These are phyloP conservation scores for Macrotyloma uniflorum DNA, from an alignment of 306 rosid genomes.

Conservation along the genomic window DNA sequence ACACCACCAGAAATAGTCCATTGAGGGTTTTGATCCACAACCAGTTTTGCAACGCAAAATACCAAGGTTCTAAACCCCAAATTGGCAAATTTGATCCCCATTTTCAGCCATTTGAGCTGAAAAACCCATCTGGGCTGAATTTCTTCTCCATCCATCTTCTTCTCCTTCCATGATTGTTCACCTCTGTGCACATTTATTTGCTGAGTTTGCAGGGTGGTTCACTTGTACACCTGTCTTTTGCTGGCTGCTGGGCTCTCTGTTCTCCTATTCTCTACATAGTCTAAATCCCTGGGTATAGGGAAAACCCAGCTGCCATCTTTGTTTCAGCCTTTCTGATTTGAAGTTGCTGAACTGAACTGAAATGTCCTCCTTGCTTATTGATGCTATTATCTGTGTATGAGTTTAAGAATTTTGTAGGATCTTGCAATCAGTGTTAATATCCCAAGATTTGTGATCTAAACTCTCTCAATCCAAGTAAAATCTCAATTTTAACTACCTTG, in stretches of 20 bases:
- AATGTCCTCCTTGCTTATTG: background rate
- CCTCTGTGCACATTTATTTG: background rate
- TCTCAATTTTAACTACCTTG: background rate
- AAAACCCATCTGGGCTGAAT: background rate
- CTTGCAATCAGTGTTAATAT: background rate
- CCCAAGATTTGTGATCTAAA: background rate
- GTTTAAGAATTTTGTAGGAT: background rate
- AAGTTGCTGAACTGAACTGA: background rate
- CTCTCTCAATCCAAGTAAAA: conserved; percentile 8
- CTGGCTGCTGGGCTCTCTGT: background rate
- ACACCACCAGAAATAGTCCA: background rate
- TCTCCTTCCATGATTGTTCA: background rate
- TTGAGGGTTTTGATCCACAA: background rate
- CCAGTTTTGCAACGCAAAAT: background rate
- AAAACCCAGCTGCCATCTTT: background rate
- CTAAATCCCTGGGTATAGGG: background rate
- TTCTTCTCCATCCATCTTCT: background rate
- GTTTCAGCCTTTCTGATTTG: background rate
- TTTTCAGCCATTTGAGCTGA: background rate
- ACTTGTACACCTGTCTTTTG: background rate
- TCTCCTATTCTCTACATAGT: background rate
- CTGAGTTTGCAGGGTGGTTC: background rate
- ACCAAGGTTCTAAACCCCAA: background rate
- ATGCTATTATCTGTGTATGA: background rate
- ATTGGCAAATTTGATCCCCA: background rate